These are phyloP conservation scores for Chaetoscypha palmicola DNA, from an alignment of 2,329 filamentous ascomycete species.

Conservation along the genomic window DNA sequence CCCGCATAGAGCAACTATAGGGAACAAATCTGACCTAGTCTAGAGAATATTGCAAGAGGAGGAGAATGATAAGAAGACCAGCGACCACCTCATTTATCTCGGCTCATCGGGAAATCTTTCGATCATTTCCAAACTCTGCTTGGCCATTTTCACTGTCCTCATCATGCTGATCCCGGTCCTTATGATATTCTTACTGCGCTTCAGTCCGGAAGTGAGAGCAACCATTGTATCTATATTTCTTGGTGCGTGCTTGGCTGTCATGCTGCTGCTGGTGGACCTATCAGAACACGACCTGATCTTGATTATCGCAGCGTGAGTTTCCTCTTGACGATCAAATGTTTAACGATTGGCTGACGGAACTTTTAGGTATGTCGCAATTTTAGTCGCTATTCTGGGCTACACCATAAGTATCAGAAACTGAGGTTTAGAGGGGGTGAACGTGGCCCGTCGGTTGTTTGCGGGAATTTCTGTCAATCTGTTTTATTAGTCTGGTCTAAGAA, in stretches of 20 bases:
- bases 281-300: slow-evolving; percentile 12
- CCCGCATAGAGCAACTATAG: too few relatives aligned
- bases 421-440: too few relatives aligned
- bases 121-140: neutral
- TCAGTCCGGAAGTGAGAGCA: slow-evolving; percentile 7
- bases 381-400: neutral
- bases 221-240: slow-evolving; percentile 8
- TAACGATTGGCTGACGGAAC: neutral
- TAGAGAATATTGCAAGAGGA: too few relatives aligned
- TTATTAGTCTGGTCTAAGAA: too few relatives aligned
- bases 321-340: neutral
- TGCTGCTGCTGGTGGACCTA: slow-evolving; percentile 5
- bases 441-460: too few relatives aligned
- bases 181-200: slow-evolving; percentile 8
- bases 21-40: too few relatives aligned
- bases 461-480: too few relatives aligned
- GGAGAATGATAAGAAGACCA: too few relatives aligned
- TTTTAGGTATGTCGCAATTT: neutral
- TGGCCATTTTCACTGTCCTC: neutral
- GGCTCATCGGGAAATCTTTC: neutral
- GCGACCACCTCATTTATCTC: too few relatives aligned
- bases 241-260: slow-evolving; percentile 2
- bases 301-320: slow-evolving; percentile 10
- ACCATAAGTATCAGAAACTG: neutral
- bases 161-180: slow-evolving; percentile 13